Evolutionary conservation across 148 eudicot genomes (phyloP).

Genomic region (Linanthus parryae): DNA sequence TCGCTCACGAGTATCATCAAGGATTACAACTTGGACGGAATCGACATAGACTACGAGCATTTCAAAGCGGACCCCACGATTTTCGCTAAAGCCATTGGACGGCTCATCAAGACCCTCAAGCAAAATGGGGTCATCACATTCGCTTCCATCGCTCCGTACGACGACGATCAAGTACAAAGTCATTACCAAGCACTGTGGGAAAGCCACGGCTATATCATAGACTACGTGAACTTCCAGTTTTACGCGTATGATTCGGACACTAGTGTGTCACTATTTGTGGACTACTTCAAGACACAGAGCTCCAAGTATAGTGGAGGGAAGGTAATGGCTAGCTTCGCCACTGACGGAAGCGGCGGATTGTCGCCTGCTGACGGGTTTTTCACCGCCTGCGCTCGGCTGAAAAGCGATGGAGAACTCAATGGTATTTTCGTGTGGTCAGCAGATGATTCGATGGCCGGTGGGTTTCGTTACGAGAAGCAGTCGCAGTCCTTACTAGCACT

Average conservation of each 20-base stretch:
- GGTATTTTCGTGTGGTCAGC: conserved; percentile 10
- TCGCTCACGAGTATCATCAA: not conserved
- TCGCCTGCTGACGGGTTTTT: conserved; percentile 7
- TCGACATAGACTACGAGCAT: conserved; percentile 9
- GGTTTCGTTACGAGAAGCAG: conserved; percentile 7
- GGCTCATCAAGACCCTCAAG: conserved; percentile 6
- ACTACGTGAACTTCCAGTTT: conserved; percentile 12
- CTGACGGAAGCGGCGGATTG: conserved; percentile 8
- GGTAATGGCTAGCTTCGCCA: conserved; percentile 3
- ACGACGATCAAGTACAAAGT: conserved; percentile 4
- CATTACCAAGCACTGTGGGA: conserved; percentile 8
- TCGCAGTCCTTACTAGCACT: conserved; percentile 5
- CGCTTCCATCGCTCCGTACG: conserved; percentile 4
- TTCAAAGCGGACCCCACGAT: conserved; percentile 4
- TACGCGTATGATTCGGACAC: conserved; percentile 7
- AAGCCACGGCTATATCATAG: conserved; percentile 2
- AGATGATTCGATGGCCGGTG: conserved; percentile 1
- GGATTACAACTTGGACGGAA: conserved; percentile 2
- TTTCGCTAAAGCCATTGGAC: conserved; percentile 4
- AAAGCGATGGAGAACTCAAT: not conserved
- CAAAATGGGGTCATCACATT: conserved; percentile 1
- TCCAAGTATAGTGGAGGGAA: not conserved
- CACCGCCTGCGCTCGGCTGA: conserved; percentile 1
- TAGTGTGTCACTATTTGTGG: not conserved
- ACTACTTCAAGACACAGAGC: conserved; percentile 6